A percentile compares a stretch with the other conserved stretches of the same genome.
phyloP scores from a whole-genome alignment of 371 early-diverging fungal species.

The Mucor piriformis region DNA sequence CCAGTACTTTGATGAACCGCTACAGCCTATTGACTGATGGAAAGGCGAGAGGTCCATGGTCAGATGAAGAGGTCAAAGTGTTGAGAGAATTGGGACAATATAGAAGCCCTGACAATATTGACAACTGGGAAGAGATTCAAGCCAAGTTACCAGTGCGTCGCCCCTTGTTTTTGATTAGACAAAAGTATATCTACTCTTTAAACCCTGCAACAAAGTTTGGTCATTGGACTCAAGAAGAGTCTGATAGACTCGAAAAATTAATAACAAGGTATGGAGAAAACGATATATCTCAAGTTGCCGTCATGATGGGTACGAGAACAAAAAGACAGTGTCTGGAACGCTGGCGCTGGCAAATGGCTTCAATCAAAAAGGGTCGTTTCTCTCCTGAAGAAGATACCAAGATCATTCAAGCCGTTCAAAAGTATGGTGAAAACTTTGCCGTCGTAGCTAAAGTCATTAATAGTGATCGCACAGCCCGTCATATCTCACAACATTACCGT shows the following conservation, averaged over 20 bases:
- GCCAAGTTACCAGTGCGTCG: slow-evolving; percentile 23
- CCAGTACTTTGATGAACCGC: slow-evolving; percentile 21
- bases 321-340: slow-evolving; percentile 44
- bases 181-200: slow-evolving; percentile 28
- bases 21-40: slow-evolving; percentile 14
- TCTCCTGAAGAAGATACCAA: slow-evolving; percentile 32
- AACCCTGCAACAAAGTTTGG: slow-evolving; percentile 42
- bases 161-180: slow-evolving; percentile 21
- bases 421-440: slow-evolving; percentile 43
- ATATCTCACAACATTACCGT: slow-evolving; percentile 46
- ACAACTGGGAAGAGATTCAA: slow-evolving; percentile 31
- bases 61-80: slow-evolving; percentile 24
- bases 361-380: slow-evolving; percentile 30
- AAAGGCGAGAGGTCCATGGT: slow-evolving; percentile 33
- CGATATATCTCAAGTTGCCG: slow-evolving; percentile 20
- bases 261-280: slow-evolving; percentile 19
- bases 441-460: slow-evolving; percentile 30
- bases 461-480: slow-evolving; percentile 40
- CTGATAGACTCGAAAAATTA: slow-evolving; percentile 8
- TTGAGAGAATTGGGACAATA: slow-evolving; percentile 22
- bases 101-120: neutral
- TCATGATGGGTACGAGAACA: slow-evolving; percentile 28
- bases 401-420: slow-evolving; percentile 34
- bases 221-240: slow-evolving; percentile 38
- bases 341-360: slow-evolving; percentile 38